A percentile compares a stretch with the other conserved stretches of the same genome.
These are phyloP conservation scores for Leishmania aethiopica DNA, from an alignment of 208 protist species.

Conservation along the genomic window DNA sequence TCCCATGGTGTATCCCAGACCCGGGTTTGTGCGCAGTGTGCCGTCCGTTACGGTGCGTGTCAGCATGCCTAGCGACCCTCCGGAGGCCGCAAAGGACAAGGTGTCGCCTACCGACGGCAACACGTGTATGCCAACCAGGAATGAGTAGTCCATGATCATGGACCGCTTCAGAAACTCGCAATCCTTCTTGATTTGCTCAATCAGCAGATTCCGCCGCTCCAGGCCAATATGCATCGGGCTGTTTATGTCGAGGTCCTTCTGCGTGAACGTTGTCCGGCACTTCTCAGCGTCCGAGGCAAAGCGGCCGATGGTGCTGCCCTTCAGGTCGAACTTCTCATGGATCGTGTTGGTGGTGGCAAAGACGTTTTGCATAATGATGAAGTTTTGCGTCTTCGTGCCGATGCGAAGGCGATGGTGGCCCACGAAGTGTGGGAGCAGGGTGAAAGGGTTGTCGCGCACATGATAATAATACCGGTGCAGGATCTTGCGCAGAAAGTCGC, in stretches of 20 bases:
- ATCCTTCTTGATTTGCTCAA: conserved; percentile 89
- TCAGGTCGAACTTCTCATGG: conserved; percentile 94
- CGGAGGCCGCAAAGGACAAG: background rate
- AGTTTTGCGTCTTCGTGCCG: conserved; percentile 65
- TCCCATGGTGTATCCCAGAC: background rate
- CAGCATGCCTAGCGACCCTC: conserved; percentile 6
- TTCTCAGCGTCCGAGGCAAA: conserved; percentile 83
- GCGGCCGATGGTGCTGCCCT: conserved; percentile 92
- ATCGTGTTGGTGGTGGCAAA: conserved; percentile 92
- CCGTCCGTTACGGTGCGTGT: conserved; percentile 6
- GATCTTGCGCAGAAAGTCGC: conserved; percentile 85
- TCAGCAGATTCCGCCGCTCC: conserved; percentile 66
- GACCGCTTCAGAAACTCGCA: conserved; percentile 86
- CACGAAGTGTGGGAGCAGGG: conserved; percentile 91
- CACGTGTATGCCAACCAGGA: conserved; percentile 92
- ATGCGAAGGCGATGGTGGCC: conserved; percentile 84
- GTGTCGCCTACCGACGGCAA: conserved; percentile 29
- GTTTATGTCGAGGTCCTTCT: conserved; percentile 93
- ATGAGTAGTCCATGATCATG: conserved; percentile 94
- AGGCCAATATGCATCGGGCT: conserved; percentile 73
- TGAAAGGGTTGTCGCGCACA: conserved; percentile 88
- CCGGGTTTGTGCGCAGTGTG: conserved; percentile 12
- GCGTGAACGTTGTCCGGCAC: conserved; percentile 82
- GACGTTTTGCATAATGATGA: conserved; percentile 96
- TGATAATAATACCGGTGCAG: conserved; percentile 93